These are phyloP conservation scores for Saxophila tyrrhenica DNA, from an alignment of 495 filamentous ascomycete genomes.

Conservation along the genomic window DNA sequence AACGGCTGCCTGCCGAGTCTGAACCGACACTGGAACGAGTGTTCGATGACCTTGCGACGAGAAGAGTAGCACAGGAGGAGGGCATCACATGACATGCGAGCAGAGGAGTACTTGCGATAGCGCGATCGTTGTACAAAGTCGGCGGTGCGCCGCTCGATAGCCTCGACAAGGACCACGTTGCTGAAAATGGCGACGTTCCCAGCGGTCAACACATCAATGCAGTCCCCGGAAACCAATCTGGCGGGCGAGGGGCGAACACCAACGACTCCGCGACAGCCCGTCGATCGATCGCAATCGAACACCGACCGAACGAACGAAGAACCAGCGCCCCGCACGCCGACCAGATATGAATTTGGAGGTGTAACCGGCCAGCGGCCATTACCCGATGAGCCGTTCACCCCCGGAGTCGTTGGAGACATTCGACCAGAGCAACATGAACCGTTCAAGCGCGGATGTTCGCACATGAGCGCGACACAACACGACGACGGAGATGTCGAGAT, in stretches of 20 bases:
- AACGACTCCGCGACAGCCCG: conserved; percentile 46
- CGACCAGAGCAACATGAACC: conserved; percentile 30
- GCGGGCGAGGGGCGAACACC: conserved; percentile 49
- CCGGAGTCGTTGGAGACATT: conserved; percentile 28
- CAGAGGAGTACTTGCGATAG: background rate
- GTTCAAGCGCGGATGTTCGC: conserved; percentile 47
- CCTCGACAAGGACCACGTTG: background rate
- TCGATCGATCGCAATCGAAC: conserved; percentile 28
- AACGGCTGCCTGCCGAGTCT: background rate
- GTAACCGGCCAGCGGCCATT: conserved; percentile 48
- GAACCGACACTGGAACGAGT: background rate
- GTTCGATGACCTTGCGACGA: background rate
- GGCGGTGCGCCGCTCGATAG: background rate
- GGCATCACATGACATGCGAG: background rate
- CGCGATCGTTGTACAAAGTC: background rate
- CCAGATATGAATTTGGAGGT: conserved; percentile 46
- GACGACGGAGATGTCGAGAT: conserved; percentile 45
- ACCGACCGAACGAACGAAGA: conserved; percentile 26
- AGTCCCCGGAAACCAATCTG: conserved; percentile 33
- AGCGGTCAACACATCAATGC: background rate
- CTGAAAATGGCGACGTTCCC: background rate
- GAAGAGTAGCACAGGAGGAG: background rate
- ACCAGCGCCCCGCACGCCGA: conserved; percentile 46
- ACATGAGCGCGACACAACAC: conserved; percentile 43
- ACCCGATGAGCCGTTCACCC: conserved; percentile 47